A percentile compares a stretch with the other conserved stretches of the same genome.
phyloP scores from a whole-genome alignment of 306 rosid species.

The Dalbergia cultrata region DNA sequence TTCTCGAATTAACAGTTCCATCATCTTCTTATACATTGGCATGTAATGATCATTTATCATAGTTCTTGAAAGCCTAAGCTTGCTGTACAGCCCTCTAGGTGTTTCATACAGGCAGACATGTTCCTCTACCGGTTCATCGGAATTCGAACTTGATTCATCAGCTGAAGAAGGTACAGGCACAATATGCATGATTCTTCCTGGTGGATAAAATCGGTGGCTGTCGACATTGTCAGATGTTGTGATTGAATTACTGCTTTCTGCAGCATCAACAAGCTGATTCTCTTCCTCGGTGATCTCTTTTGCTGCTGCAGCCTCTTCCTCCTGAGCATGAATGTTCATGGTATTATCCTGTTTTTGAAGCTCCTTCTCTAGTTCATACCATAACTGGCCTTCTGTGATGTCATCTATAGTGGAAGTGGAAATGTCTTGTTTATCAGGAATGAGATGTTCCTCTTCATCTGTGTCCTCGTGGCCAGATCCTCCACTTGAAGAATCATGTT shows the following conservation, averaged over 20 bases:
- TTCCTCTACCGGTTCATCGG: slow-evolving; percentile 59
- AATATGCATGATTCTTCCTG: slow-evolving; percentile 93
- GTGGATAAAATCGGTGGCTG: slow-evolving; percentile 80
- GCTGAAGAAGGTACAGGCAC: slow-evolving; percentile 59
- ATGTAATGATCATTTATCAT: slow-evolving; percentile 97
- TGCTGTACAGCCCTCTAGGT: slow-evolving; percentile 85
- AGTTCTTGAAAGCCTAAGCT: slow-evolving; percentile 90
- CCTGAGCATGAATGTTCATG: slow-evolving; percentile 55
- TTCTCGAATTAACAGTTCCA: slow-evolving; percentile 81
- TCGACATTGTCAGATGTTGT: slow-evolving; percentile 69
- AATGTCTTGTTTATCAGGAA: slow-evolving; percentile 54
- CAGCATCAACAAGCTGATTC: slow-evolving; percentile 67
- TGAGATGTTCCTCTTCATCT: slow-evolving; percentile 77
- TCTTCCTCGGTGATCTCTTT: slow-evolving; percentile 84
- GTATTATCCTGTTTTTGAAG: slow-evolving; percentile 70
- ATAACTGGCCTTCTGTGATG: slow-evolving; percentile 80
- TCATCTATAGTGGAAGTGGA: slow-evolving; percentile 56
- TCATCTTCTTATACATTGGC: slow-evolving; percentile 99
- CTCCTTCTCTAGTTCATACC: slow-evolving; percentile 91
- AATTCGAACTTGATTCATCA: slow-evolving; percentile 51
- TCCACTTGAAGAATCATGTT: slow-evolving; percentile 55
- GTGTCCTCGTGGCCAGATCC: slow-evolving; percentile 77
- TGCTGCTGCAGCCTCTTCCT: slow-evolving; percentile 82
- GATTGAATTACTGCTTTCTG: slow-evolving; percentile 66
- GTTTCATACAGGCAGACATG: slow-evolving; percentile 78